Evolutionary conservation across 2,329 filamentous ascomycete species (phyloP).

Genomic region (Bipolaris cookei): DNA sequence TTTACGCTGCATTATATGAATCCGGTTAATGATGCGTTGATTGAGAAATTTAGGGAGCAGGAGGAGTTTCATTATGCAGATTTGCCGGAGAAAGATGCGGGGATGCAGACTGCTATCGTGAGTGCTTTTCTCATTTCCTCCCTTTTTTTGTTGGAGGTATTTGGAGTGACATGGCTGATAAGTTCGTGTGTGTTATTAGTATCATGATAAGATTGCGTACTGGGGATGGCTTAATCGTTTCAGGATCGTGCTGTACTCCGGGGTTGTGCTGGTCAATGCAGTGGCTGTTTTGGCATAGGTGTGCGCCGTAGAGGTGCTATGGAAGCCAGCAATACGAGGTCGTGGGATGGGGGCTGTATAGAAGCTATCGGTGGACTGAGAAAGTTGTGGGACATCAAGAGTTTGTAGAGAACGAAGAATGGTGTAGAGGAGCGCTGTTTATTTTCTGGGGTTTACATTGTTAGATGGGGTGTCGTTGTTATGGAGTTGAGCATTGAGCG

Average conservation of each 20-base stretch:
- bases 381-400: too few relatives aligned
- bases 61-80: constrained; percentile 6
- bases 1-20: constrained; percentile 4
- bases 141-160: too few relatives aligned
- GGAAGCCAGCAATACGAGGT: too few relatives aligned
- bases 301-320: neutral
- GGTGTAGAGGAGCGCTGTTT: too few relatives aligned
- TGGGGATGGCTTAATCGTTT: constrained; percentile 6
- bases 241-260: constrained; percentile 3
- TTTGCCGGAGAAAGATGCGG: constrained; percentile 3
- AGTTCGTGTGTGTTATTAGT: neutral
- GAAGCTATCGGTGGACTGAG: too few relatives aligned
- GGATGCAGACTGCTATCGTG: constrained; percentile 7
- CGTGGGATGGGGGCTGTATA: too few relatives aligned
- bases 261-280: neutral
- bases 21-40: constrained; percentile 1
- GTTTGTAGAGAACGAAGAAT: too few relatives aligned
- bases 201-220: constrained; percentile 6
- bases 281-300: constrained; percentile 1
- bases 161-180: too few relatives aligned
- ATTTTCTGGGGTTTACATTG: too few relatives aligned
- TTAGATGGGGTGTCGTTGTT: too few relatives aligned
- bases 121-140: too few relatives aligned
- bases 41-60: neutral
- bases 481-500: too few relatives aligned